Conservation (phyloP, 163 green algal genomes). For the Scenedesmus sp. region DNA sequence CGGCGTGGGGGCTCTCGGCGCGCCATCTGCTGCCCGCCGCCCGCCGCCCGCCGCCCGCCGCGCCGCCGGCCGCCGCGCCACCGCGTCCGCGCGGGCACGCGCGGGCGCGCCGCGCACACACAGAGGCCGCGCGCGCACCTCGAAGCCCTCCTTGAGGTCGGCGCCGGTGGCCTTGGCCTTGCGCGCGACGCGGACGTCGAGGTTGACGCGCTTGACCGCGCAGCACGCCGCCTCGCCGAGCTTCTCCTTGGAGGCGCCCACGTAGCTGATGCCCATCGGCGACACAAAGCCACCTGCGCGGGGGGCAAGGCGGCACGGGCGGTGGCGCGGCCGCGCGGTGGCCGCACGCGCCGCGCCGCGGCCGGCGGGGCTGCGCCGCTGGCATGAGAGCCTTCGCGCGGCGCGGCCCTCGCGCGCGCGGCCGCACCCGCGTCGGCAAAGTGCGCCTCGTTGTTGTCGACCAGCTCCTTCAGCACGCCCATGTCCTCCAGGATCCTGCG, state of each 20-base stretch:
- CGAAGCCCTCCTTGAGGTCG: slow-evolving; percentile 85
- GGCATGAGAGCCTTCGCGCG: no score
- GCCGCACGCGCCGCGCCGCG: no score
- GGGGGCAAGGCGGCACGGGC: background rate
- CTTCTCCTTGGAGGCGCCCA: slow-evolving; percentile 85
- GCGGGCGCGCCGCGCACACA: no score
- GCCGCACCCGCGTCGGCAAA: slow-evolving; percentile 79
- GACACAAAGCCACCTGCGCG: slow-evolving; percentile 87
- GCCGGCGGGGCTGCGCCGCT: no score
- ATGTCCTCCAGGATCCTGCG: slow-evolving; percentile 77
- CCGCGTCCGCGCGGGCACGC: no score
- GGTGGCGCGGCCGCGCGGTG: no score
- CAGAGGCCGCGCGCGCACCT: slow-evolving; percentile 67
- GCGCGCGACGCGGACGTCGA: slow-evolving; percentile 81
- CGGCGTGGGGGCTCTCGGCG: no score
- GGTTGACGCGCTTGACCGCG: slow-evolving; percentile 89
- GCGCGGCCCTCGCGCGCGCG: no score
- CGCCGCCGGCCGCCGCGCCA: no score
- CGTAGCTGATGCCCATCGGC: slow-evolving; percentile 86
- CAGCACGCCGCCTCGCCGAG: slow-evolving; percentile 84
- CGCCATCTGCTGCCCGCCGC: no score
- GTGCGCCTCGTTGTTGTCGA: slow-evolving; percentile 85
- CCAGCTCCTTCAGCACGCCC: slow-evolving; percentile 77
- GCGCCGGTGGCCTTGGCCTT: slow-evolving; percentile 70
- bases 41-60: no score